These are phyloP conservation scores for Starmerella gropengiesseri DNA, from an alignment of 805 yeast species.

Conservation along the genomic window DNA sequence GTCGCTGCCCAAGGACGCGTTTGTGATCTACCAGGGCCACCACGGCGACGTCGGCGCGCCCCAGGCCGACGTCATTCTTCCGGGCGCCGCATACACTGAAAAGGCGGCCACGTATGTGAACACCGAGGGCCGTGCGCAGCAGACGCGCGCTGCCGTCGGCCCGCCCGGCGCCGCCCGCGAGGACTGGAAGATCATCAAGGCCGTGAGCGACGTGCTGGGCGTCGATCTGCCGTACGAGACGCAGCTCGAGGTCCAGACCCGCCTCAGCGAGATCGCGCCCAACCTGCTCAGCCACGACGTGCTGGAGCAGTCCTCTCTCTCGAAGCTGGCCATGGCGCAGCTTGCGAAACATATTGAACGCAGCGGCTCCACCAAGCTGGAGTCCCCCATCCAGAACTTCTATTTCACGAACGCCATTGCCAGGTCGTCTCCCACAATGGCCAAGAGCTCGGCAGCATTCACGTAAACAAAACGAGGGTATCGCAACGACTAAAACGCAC, in stretches of 20 bases:
- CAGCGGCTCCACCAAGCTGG: constrained; percentile 33
- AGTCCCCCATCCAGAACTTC: constrained; percentile 68
- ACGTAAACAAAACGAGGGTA: constrained; percentile 2
- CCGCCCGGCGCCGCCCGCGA: constrained; percentile 86
- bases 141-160: constrained; percentile 74
- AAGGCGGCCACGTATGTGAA: constrained; percentile 75
- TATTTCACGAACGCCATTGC: constrained; percentile 83
- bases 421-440: constrained; percentile 83
- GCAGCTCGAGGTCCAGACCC: constrained; percentile 49
- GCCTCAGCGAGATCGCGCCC: constrained; percentile 71
- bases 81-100: constrained; percentile 83
- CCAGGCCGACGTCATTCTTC: constrained; percentile 74
- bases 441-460: constrained; percentile 56
- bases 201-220: constrained; percentile 66
- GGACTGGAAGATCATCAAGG: constrained; percentile 82
- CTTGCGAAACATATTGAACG: constrained; percentile 32
- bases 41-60: constrained; percentile 88
- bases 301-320: constrained; percentile 55
- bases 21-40: constrained; percentile 83
- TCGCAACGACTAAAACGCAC: not conserved
- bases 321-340: constrained; percentile 40
- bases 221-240: constrained; percentile 69
- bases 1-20: constrained; percentile 72
- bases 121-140: constrained; percentile 83
- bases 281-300: constrained; percentile 65